Evolutionary conservation across 106 monocot genomes (phyloP).

Genomic region (Dactylorhiza incarnata): DNA sequence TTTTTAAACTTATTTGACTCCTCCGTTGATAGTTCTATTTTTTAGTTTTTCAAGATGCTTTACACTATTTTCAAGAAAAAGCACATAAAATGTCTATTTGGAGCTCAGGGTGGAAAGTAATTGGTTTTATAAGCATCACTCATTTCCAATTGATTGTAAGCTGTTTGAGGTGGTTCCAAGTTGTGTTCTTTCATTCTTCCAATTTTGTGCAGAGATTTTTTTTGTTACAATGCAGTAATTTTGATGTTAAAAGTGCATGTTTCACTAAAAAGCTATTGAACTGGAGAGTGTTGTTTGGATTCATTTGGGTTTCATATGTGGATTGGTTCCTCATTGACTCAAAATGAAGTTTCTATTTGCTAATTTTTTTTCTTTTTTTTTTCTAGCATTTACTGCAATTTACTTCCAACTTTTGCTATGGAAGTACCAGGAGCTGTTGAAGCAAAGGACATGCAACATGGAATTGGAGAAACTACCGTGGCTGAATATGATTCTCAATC

Average conservation of each 20-base stretch:
- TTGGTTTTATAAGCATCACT: not conserved
- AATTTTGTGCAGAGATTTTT: not conserved
- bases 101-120: not conserved
- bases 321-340: not conserved
- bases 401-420: constrained; percentile 25
- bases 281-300: not conserved
- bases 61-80: not conserved
- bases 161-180: not conserved
- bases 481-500: constrained; percentile 74
- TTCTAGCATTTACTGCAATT: not conserved
- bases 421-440: constrained; percentile 19
- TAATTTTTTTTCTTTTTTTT: not conserved
- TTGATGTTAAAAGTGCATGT: not conserved
- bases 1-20: not conserved
- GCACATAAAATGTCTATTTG: not conserved
- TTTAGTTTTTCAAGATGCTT: not conserved
- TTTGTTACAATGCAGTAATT: not conserved
- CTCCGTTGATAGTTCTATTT: not conserved
- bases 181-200: not conserved
- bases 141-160: not conserved
- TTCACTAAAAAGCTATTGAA: not conserved
- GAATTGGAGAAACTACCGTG: constrained; percentile 31
- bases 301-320: not conserved
- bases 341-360: constrained; percentile 1
- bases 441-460: constrained; percentile 32